These are phyloP conservation scores for Agastache rugosa DNA, from an alignment of 257 asterid species.

Conservation along the genomic window DNA sequence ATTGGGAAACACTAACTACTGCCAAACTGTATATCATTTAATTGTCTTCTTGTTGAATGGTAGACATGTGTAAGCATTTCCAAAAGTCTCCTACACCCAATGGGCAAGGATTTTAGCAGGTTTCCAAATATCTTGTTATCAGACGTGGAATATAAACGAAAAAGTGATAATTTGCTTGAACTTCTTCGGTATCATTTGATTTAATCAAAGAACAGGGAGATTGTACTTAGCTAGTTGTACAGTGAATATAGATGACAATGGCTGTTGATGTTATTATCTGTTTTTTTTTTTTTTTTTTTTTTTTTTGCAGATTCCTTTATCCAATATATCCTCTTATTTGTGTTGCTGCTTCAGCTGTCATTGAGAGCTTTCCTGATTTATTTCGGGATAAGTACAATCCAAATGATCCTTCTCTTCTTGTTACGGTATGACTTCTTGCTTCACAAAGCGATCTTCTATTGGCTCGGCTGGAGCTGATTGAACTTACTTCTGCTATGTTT, in stretches of 20 bases:
- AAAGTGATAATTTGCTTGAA: constrained; percentile 16
- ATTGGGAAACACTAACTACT: constrained; percentile 9
- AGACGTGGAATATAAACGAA: constrained; percentile 12
- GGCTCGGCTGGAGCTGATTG: constrained; percentile 33
- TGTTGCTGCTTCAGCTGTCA: constrained; percentile 98
- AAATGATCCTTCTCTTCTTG: constrained; percentile 53
- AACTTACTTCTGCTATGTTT: constrained; percentile 44
- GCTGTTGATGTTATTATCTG: constrained; percentile 26
- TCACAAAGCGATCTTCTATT: constrained; percentile 23
- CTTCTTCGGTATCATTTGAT: constrained; percentile 27
- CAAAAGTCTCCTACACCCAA: constrained; percentile 2
- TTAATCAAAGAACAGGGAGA: constrained; percentile 12
- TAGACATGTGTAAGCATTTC: constrained; percentile 2
- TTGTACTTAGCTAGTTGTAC: constrained; percentile 25
- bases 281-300: not conserved
- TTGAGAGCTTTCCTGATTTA: constrained; percentile 92
- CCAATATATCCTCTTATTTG: constrained; percentile 98
- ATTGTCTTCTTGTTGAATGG: constrained; percentile 29
- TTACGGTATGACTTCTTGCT: constrained; percentile 55
- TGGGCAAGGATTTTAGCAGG: not conserved
- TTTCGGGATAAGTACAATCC: constrained; percentile 78
- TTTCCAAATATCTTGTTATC: constrained; percentile 23
- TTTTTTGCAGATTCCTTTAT: constrained; percentile 82
- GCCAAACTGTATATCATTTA: not conserved
- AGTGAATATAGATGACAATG: constrained; percentile 28